A percentile compares a stretch with the other conserved stretches of the same genome.
phyloP scores from a whole-genome alignment of 2,329 filamentous ascomycete genomes.

The Rhexocercosporidium sp. region DNA sequence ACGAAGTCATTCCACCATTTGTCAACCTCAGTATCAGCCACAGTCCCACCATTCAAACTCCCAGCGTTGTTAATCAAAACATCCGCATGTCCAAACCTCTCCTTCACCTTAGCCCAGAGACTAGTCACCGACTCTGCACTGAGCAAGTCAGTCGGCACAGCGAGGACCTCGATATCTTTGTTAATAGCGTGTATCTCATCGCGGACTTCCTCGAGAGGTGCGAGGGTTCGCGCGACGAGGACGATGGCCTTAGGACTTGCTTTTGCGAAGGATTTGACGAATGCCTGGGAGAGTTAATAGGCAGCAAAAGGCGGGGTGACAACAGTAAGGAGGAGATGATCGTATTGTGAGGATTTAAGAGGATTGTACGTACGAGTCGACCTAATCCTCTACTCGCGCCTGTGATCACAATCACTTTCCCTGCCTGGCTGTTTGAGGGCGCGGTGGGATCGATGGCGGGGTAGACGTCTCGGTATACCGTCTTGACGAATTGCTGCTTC shows the following conservation, averaged over 20 bases:
- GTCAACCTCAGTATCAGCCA: constrained; percentile 14
- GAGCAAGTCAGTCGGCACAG: constrained; percentile 41
- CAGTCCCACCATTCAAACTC: neutral
- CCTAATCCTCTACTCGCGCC: constrained; percentile 48
- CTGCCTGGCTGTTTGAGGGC: constrained; percentile 42
- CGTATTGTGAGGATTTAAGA: too few species aligned
- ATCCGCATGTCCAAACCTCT: constrained; percentile 54
- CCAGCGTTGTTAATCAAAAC: constrained; percentile 47
- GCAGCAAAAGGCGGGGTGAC: too few species aligned
- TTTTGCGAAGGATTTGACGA: constrained; percentile 36
- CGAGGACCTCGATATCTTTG: constrained; percentile 40
- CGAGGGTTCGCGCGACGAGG: constrained; percentile 41
- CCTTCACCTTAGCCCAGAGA: constrained; percentile 31
- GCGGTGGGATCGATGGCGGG: constrained; percentile 44
- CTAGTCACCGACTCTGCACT: constrained; percentile 25
- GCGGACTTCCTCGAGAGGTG: constrained; percentile 38
- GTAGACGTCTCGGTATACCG: constrained; percentile 45
- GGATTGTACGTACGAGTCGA: constrained; percentile 17
- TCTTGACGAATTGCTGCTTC: constrained; percentile 42
- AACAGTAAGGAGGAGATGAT: too few species aligned
- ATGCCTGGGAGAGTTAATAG: constrained; percentile 3
- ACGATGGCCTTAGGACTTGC: constrained; percentile 45
- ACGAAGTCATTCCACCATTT: constrained; percentile 33
- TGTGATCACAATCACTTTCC: constrained; percentile 44
- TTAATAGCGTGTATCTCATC: constrained; percentile 40